A percentile compares a stretch with the other conserved stretches of the same genome.
These are phyloP conservation scores for Krasilnikovozyma curviuscula DNA, from an alignment of 768 basidiomycete genomes.

Conservation along the genomic window DNA sequence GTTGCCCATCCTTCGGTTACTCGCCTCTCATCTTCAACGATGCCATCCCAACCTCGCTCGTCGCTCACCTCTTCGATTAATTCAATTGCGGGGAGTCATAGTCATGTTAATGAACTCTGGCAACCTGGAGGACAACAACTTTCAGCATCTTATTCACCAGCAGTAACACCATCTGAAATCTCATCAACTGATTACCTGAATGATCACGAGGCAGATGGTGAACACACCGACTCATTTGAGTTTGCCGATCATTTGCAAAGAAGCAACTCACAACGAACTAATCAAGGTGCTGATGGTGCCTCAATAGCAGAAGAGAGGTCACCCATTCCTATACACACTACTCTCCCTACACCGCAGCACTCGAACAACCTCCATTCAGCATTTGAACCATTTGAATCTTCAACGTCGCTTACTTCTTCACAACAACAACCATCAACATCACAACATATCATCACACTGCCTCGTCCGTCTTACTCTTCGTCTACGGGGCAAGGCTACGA, in stretches of 20 bases:
- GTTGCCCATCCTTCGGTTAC: no score
- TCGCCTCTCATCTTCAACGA: no score
- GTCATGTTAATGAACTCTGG: no score
- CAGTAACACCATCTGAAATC: no score
- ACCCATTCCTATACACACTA: conserved; percentile 2
- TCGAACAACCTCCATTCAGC: conserved; percentile 5
- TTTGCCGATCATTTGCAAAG: conserved; percentile 8
- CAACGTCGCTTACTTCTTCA: conserved; percentile 48
- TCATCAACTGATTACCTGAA: no score
- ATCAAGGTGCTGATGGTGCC: no score
- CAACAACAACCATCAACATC: conserved; percentile 38
- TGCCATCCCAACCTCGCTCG: no score
- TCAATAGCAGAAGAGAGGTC: not conserved
- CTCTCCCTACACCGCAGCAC: conserved; percentile 10
- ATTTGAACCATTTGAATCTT: conserved; percentile 43
- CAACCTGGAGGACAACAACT: no score
- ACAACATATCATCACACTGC: conserved; percentile 17
- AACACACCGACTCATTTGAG: conserved; percentile 9
- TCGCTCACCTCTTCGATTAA: no score
- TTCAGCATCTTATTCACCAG: no score
- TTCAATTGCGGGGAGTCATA: no score
- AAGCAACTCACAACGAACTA: conserved; percentile 10
- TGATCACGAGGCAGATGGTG: not conserved
- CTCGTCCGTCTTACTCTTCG: no score
- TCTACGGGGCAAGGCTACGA: conserved; percentile 43